phyloP scores from a whole-genome alignment of 208 protist genomes.

The Entamoeba histolytica region DNA sequence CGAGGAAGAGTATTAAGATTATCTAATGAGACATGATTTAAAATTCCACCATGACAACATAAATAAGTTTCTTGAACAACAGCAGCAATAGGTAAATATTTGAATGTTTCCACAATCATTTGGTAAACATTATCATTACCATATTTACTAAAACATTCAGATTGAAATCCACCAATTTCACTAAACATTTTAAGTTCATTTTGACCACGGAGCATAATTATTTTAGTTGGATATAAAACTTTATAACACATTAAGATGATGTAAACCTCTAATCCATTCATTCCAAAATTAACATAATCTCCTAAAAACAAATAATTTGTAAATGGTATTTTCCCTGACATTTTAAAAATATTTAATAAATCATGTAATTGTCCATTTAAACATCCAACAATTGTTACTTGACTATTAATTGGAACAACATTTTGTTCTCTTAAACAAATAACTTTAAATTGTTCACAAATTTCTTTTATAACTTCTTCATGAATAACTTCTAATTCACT shows the following conservation, averaged over 20 bases:
- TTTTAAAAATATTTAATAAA: slow-evolving; percentile 76
- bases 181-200: slow-evolving; percentile 19
- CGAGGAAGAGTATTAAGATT: not conserved
- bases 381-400: not conserved
- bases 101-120: slow-evolving; percentile 11
- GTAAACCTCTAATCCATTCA: slow-evolving; percentile 42
- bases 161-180: slow-evolving; percentile 19
- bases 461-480: not conserved
- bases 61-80: not conserved
- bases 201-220: slow-evolving; percentile 28
- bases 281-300: slow-evolving; percentile 53
- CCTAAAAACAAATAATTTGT: slow-evolving; percentile 1
- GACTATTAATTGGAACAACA: not conserved
- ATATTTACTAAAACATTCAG: slow-evolving; percentile 18
- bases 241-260: slow-evolving; percentile 53
- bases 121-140: slow-evolving; percentile 6
- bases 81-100: not conserved
- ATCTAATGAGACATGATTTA: not conserved
- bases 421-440: not conserved
- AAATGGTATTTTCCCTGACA: slow-evolving; percentile 47
- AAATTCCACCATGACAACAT: slow-evolving; percentile 25
- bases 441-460: not conserved
- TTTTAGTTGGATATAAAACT: slow-evolving; percentile 13
- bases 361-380: slow-evolving; percentile 72
- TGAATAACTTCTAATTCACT: not conserved